Conservation (phyloP, 495 filamentous ascomycete genomes). For the Chaetomidium leptoderma region DNA sequence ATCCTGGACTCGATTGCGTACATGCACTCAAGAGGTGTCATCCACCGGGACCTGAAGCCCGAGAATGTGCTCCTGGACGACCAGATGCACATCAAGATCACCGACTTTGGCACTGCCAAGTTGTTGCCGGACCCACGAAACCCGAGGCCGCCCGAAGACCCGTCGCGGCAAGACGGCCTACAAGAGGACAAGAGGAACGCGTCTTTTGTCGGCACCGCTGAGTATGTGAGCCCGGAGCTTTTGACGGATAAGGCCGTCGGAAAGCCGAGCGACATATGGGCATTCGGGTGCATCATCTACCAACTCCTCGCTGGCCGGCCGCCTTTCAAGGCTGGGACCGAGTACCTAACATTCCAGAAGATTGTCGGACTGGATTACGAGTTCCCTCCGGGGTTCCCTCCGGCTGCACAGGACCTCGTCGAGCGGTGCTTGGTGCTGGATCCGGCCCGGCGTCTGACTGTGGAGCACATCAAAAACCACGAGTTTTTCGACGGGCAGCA, state of each 20-base stretch:
- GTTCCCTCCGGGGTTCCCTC: constrained; percentile 86
- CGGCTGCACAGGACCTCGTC: constrained; percentile 83
- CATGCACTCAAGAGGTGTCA: constrained; percentile 94
- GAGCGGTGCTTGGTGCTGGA: constrained; percentile 90
- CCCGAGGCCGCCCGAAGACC: constrained; percentile 48
- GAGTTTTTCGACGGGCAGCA: constrained; percentile 89
- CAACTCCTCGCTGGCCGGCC: constrained; percentile 90
- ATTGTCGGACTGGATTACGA: constrained; percentile 92
- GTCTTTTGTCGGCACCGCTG: constrained; percentile 96
- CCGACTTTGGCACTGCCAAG: constrained; percentile 97
- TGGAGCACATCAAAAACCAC: constrained; percentile 96
- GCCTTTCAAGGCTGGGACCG: constrained; percentile 95
- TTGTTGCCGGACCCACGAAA: constrained; percentile 67
- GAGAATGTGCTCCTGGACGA: constrained; percentile 95
- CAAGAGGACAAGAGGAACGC: constrained; percentile 68
- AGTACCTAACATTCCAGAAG: constrained; percentile 97
- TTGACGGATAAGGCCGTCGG: constrained; percentile 94
- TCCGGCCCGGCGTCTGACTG: constrained; percentile 77
- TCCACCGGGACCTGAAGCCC: constrained; percentile 95
- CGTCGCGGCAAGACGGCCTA: constrained; percentile 49
- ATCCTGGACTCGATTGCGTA: constrained; percentile 96
- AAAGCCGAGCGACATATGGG: constrained; percentile 98
- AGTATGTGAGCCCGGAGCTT: constrained; percentile 96
- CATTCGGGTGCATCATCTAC: constrained; percentile 99
- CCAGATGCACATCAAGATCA: constrained; percentile 97